Base-by-base conservation (phyloP, 257 asterid genomes). In the Craterostigma plantagineum region DNA sequence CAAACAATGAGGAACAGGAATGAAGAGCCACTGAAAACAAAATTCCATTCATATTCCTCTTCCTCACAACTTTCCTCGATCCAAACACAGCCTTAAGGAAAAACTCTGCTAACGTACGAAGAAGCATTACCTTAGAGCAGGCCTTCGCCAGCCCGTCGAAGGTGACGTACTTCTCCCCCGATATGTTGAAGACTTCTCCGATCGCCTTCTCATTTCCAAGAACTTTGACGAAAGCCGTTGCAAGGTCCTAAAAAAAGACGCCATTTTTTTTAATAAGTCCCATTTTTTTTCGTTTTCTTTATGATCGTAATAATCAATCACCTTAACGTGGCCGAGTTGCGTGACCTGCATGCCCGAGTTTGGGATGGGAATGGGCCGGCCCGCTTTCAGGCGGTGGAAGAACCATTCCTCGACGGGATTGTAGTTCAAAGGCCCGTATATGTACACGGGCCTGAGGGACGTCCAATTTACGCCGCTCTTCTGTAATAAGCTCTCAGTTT, bases 331-430 rank as follows among this genome's bases (percentile, higher is more conserved):
- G 40, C 98, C 98, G 23, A 90, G 95, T 62, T 90, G 98, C 9
- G 98, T 83, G 36, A 77, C 50, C 65, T 90, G 98, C 6, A 90
- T 43, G 53, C 95, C 98, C 0, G 95, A 77, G 69, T 71, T 72
- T 45, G 98, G 98, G 38, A 83, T 62, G 17, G 98, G 95, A 8
- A 90, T 83, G 18, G 94, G 95, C 10, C 98, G 95, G 9, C 95
- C 94, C 0, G 81, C 98, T 74, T 90, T 90, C 61, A 90, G 53
- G 30, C 95, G 71, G 75, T 90, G 98, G 79, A 90, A 90, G 79
- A 90, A 90, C 98, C 98, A 83, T 36, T 90, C 95, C 58, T 90
- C 98, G 8, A 90, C 94, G 0, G 98, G 95, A 65, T 90, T 90
- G 69, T 90, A 90, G 78, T 90, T 90, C 57, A 83, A 61, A 14